Evolutionary conservation across 768 basidiomycete species (phyloP).

Genomic region (Lentinula boryana): DNA sequence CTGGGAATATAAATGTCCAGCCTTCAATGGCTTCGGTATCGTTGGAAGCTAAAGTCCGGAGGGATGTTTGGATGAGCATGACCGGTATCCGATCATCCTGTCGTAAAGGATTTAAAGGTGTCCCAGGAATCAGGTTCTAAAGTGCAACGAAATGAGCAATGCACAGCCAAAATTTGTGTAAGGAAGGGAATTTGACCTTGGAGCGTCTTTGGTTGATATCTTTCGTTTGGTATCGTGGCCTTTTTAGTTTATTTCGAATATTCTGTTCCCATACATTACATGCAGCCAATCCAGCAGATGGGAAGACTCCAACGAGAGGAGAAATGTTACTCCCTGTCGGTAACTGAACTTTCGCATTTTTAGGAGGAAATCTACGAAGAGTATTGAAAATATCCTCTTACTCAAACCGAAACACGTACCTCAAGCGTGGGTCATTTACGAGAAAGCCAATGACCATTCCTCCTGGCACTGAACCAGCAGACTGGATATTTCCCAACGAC

Average conservation of each 20-base stretch:
- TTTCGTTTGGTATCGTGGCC: constrained; percentile 71
- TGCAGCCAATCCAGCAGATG: constrained; percentile 51
- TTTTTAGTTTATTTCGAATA: constrained; percentile 42
- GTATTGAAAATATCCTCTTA: background rate
- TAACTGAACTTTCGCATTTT: constrained; percentile 49
- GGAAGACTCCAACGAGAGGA: constrained; percentile 36
- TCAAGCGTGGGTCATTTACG: constrained; percentile 82
- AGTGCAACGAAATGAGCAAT: background rate
- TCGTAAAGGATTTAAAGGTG: constrained; percentile 52
- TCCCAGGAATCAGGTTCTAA: constrained; percentile 78
- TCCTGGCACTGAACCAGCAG: constrained; percentile 60
- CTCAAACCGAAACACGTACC: constrained; percentile 37
- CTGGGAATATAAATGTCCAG: constrained; percentile 82
- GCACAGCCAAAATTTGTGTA: background rate
- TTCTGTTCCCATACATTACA: constrained; percentile 72
- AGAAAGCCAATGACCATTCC: constrained; percentile 76
- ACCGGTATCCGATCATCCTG: constrained; percentile 84
- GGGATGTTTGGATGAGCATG: constrained; percentile 74
- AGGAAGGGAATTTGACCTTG: constrained; percentile 38
- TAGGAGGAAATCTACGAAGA: constrained; percentile 70
- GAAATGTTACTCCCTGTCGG: constrained; percentile 18
- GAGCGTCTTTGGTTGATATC: constrained; percentile 82
- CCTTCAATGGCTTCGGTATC: constrained; percentile 57
- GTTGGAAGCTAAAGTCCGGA: constrained; percentile 31
- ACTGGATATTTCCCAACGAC: constrained; percentile 51